Percentiles rank a stretch among this genome's conserved stretches.
Evolutionary conservation across 2,329 filamentous ascomycete genomes (phyloP).

Genomic region (Lachnellula subtilissima): DNA sequence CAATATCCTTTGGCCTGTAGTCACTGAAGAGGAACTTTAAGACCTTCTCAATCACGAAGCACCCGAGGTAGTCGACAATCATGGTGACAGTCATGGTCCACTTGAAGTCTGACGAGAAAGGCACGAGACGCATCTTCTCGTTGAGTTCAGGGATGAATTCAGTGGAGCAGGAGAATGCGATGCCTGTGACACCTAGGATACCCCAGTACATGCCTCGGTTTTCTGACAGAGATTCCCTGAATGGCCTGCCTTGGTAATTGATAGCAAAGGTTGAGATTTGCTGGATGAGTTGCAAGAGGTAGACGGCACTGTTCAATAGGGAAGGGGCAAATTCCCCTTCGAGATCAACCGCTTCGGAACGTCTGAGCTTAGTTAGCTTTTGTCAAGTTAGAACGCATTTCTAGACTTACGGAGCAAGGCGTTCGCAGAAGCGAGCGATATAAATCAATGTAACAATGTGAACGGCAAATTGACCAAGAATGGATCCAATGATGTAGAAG

Average conservation of each 20-base stretch:
- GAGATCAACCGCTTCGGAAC: constrained; percentile 67
- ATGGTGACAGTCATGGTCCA: constrained; percentile 76
- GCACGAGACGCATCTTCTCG: constrained; percentile 84
- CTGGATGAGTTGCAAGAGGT: constrained; percentile 95
- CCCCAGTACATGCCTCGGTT: constrained; percentile 99
- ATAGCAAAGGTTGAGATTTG: constrained; percentile 99
- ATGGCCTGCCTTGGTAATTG: constrained; percentile 97
- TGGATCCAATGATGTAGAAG: constrained; percentile 95
- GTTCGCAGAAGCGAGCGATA: constrained; percentile 83
- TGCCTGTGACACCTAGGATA: constrained; percentile 79
- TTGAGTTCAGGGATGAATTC: constrained; percentile 96
- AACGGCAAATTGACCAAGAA: constrained; percentile 93
- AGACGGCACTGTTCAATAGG: constrained; percentile 92
- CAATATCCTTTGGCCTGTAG: constrained; percentile 90
- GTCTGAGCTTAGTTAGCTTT: constrained; percentile 36
- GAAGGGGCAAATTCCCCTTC: constrained; percentile 93
- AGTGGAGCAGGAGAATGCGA: constrained; percentile 91
- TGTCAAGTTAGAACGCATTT: not conserved
- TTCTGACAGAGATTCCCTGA: constrained; percentile 75
- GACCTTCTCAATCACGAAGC: constrained; percentile 80
- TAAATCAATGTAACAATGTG: constrained; percentile 94
- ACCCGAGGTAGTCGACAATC: constrained; percentile 80
- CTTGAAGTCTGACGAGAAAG: constrained; percentile 87
- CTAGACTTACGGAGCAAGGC: constrained; percentile 70
- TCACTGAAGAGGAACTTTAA: constrained; percentile 87